Conservation (phyloP, 306 rosid species). For the Prunus mongolica region DNA sequence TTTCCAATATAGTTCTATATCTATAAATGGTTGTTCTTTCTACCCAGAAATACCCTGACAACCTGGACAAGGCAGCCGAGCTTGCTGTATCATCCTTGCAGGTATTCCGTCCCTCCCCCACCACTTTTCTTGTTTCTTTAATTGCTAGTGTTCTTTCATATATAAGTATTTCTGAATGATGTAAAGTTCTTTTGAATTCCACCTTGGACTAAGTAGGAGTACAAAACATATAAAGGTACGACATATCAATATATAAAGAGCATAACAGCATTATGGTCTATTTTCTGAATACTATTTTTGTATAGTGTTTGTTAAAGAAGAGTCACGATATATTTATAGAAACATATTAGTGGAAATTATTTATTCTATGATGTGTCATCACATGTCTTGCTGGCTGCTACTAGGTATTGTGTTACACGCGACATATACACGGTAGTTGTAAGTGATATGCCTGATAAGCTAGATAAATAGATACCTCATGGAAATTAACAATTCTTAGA, state of each 20-base stretch:
- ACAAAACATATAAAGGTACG: background rate
- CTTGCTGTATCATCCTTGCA: constrained; percentile 85
- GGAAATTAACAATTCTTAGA: background rate
- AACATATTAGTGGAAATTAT: background rate
- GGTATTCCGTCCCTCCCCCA: constrained; percentile 33
- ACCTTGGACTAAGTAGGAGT: background rate
- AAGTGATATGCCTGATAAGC: background rate
- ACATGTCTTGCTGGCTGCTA: background rate
- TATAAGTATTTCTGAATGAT: background rate
- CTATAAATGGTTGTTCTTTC: constrained; percentile 5
- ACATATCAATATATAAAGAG: background rate
- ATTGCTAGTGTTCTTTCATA: background rate
- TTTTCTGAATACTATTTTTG: background rate
- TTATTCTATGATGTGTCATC: background rate
- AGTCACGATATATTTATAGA: background rate
- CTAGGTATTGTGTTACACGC: background rate
- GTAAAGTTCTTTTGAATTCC: background rate
- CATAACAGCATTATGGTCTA: background rate
- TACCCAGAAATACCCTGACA: constrained; percentile 66
- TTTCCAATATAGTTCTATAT: constrained; percentile 12
- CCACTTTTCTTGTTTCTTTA: background rate
- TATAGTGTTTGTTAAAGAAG: background rate
- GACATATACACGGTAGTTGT: background rate
- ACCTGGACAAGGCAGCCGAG: constrained; percentile 73
- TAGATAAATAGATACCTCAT: background rate